Evolutionary conservation across 768 basidiomycete species (phyloP).

Genomic region (Suillus paluster): DNA sequence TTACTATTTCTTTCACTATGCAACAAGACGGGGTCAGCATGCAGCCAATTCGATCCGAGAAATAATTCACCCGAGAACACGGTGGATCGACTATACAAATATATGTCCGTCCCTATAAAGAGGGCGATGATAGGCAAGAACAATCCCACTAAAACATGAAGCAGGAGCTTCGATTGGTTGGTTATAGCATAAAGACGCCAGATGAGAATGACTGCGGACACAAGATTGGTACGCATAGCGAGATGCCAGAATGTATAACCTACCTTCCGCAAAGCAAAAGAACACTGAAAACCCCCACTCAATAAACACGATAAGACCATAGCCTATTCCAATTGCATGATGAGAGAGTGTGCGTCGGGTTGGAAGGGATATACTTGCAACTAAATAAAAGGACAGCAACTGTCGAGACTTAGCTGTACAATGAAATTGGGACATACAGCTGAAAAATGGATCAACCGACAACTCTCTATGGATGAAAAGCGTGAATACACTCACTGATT

Average conservation of each 20-base stretch:
- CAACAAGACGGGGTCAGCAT: not conserved
- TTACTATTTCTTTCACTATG: not conserved
- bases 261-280: constrained; percentile 1
- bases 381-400: not conserved
- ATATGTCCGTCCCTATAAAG: not conserved
- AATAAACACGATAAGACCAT: not conserved
- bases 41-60: not conserved
- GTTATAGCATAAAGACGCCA: not conserved
- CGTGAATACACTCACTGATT: not conserved
- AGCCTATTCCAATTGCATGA: not conserved
- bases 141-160: not conserved
- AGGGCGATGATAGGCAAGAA: not conserved
- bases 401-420: not conserved
- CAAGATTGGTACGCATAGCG: not conserved
- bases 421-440: not conserved
- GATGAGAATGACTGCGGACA: not conserved
- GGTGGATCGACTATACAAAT: not conserved
- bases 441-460: not conserved
- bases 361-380: not conserved
- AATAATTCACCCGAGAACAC: not conserved
- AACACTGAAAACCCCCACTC: not conserved
- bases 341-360: not conserved
- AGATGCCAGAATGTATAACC: not conserved
- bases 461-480: not conserved
- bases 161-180: not conserved